Percentiles rank a stretch among this genome's conserved stretches.
Conservation (phyloP, 225 moss, liverwort and hornwort species). For the Physcomitrium patens region DNA sequence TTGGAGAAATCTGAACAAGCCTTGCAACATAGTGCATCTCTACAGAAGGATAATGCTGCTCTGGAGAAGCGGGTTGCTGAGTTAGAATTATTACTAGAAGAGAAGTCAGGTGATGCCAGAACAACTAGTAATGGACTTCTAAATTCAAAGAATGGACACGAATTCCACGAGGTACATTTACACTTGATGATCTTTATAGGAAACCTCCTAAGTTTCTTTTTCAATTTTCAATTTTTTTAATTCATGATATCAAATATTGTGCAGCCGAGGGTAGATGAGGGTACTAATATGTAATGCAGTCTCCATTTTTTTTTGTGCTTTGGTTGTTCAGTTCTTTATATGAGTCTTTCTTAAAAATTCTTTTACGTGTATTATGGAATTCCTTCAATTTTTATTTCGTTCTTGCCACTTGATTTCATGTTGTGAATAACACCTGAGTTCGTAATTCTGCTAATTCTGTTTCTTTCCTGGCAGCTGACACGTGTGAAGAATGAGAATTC, state of each 20-base stretch:
- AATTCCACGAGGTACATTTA: slow-evolving; percentile 41
- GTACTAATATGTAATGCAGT: neutral
- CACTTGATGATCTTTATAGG: neutral
- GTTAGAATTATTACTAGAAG: slow-evolving; percentile 52
- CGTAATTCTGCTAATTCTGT: too few species aligned
- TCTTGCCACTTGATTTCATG: slow-evolving; percentile 27
- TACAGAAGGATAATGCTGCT: slow-evolving; percentile 53
- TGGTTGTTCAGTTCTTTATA: slow-evolving; percentile 8
- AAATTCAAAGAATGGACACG: slow-evolving; percentile 47
- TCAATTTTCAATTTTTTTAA: neutral
- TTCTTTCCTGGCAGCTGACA: slow-evolving; percentile 55
- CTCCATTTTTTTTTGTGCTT: neutral
- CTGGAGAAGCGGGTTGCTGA: slow-evolving; percentile 55
- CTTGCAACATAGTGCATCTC: slow-evolving; percentile 48
- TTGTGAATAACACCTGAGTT: slow-evolving; percentile 17
- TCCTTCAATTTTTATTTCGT: neutral
- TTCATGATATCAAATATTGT: neutral
- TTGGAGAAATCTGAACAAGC: slow-evolving; percentile 71
- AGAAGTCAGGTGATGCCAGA: slow-evolving; percentile 45
- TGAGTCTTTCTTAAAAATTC: slow-evolving; percentile 11
- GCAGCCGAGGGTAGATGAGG: slow-evolving; percentile 7
- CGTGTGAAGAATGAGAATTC: slow-evolving; percentile 90
- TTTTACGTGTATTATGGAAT: neutral
- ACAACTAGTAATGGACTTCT: slow-evolving; percentile 34
- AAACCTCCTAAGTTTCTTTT: neutral